phyloP scores from a whole-genome alignment of 805 yeast genomes.

The Blastobotrys parvus region DNA sequence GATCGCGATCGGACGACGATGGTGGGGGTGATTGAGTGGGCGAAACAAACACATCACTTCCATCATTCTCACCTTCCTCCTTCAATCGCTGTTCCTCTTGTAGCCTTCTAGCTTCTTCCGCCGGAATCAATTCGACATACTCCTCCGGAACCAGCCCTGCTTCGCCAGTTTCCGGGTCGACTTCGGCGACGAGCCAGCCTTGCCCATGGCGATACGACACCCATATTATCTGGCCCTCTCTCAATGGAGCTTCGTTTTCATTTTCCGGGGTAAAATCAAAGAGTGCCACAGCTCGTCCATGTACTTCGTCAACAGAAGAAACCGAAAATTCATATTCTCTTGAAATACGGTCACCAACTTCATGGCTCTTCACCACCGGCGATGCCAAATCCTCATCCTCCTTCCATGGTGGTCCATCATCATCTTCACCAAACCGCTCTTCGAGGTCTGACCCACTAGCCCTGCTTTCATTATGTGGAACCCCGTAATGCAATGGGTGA shows the following conservation, averaged over 20 bases:
- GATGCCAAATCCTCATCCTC: slow-evolving; percentile 28
- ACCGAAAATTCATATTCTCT: slow-evolving; percentile 22
- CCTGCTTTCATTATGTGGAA: slow-evolving; percentile 28
- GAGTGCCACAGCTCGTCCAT: slow-evolving; percentile 70
- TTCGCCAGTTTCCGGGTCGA: slow-evolving; percentile 59
- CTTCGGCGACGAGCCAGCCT: slow-evolving; percentile 91
- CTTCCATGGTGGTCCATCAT: slow-evolving; percentile 30
- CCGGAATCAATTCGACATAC: slow-evolving; percentile 50
- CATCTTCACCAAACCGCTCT: slow-evolving; percentile 13
- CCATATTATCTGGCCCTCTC: slow-evolving; percentile 77
- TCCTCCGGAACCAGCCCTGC: slow-evolving; percentile 95
- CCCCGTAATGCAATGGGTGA: slow-evolving; percentile 68
- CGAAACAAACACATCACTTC: neutral
- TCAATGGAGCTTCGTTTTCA: slow-evolving; percentile 76
- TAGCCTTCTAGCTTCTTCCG: slow-evolving; percentile 8
- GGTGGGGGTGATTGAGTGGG: neutral
- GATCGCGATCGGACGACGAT: neutral
- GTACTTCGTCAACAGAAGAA: slow-evolving; percentile 33
- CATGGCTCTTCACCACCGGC: slow-evolving; percentile 20
- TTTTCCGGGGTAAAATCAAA: slow-evolving; percentile 90
- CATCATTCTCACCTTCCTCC: slow-evolving; percentile 3
- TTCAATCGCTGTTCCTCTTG: slow-evolving; percentile 14
- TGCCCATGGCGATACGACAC: slow-evolving; percentile 91
- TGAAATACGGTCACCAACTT: slow-evolving; percentile 17
- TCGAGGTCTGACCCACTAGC: slow-evolving; percentile 6